Evolutionary conservation across 2,329 filamentous ascomycete genomes (phyloP).

Genomic region (Capronia epimyces): DNA sequence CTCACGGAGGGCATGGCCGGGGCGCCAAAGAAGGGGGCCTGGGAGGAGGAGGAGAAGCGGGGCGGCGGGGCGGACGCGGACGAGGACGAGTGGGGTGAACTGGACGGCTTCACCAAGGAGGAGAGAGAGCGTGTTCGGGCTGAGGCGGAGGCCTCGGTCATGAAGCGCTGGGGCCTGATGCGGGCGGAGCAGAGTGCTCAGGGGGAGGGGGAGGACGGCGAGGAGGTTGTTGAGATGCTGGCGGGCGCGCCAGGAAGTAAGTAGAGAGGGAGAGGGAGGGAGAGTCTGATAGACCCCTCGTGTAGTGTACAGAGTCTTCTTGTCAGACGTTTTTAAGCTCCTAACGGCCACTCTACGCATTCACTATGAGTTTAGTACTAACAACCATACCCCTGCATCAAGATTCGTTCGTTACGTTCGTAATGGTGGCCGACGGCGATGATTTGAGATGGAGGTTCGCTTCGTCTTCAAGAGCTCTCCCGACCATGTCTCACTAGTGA

Average conservation of each 20-base stretch:
- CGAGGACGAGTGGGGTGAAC: constrained; percentile 5
- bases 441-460: no score
- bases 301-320: no score
- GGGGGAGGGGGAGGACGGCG: background rate
- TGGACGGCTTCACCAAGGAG: constrained; percentile 15
- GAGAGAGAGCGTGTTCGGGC: constrained; percentile 7
- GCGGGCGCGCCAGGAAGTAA: no score
- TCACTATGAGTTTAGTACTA: no score
- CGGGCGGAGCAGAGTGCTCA: constrained; percentile 10
- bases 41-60: constrained; percentile 17
- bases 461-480: no score
- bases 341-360: no score
- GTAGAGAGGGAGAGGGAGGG: background rate
- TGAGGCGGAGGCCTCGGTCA: constrained; percentile 13
- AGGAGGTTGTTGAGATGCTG: background rate
- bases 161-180: constrained; percentile 11
- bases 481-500: no score
- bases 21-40: constrained; percentile 17
- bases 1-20: constrained; percentile 20
- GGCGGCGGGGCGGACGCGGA: background rate
- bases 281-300: no score
- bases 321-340: no score
- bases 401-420: no score
- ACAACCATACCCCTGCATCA: no score
- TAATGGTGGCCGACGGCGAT: no score